Conservation (phyloP, 768 basidiomycete species). For the Cystobasidium ongulense region DNA sequence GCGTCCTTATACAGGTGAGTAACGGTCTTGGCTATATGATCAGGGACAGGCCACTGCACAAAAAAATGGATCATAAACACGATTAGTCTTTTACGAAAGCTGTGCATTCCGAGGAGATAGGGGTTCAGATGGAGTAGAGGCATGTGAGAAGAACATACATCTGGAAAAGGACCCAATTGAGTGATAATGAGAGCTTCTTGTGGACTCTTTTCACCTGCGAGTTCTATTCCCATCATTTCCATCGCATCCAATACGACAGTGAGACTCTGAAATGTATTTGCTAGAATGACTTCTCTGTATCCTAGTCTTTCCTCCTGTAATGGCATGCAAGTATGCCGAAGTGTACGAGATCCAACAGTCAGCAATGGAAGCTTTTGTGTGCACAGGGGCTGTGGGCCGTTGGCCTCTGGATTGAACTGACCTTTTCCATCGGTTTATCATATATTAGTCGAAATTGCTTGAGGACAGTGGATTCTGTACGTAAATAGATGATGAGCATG, state of each 20-base stretch:
- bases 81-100: no score
- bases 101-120: no score
- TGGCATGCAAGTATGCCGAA: constrained; percentile 65
- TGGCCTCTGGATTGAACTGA: not conserved
- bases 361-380: constrained; percentile 60
- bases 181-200: constrained; percentile 52
- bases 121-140: no score
- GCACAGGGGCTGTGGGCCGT: not conserved
- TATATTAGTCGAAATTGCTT: constrained; percentile 43
- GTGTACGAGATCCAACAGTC: constrained; percentile 88
- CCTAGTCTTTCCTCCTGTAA: constrained; percentile 79
- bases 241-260: constrained; percentile 85
- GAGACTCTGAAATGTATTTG: constrained; percentile 53
- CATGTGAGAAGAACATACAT: not conserved
- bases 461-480: constrained; percentile 68
- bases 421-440: constrained; percentile 44
- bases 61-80: not conserved
- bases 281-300: constrained; percentile 91
- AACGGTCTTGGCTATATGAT: constrained; percentile 71
- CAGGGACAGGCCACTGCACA: constrained; percentile 46
- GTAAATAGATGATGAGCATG: not conserved
- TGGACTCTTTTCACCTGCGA: constrained; percentile 59
- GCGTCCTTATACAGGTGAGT: constrained; percentile 65
- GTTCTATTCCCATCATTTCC: constrained; percentile 66
- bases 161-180: constrained; percentile 20